Evolutionary conservation across 495 filamentous ascomycete species (phyloP), one percentile per base, ranked within the genome.

Genomic region (Lepidopterella palustris): DNA sequence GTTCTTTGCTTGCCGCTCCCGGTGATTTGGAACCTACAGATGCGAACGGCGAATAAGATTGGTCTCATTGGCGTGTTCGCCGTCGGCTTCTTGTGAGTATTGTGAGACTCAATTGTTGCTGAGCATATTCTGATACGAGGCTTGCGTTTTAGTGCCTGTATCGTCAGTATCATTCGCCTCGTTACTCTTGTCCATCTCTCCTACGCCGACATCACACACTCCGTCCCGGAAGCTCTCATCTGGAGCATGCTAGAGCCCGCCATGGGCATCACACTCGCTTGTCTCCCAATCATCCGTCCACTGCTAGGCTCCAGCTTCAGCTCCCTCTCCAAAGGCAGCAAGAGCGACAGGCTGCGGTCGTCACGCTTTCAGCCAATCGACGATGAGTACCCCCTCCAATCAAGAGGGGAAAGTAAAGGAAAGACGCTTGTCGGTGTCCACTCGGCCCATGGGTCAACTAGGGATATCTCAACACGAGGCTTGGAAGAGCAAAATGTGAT

Each of bases 231-330:
- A 47, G 8, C 50, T 1, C 26, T 59, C 1, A 15, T 61, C n/a
- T 65, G 58, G 62, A 58, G 29, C 21, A 61, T 65, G 26, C 21
- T 40, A 5, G 59, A 61, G 32, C 62, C 62, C 11, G 58, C 58
- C 13, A 23, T 61, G 20, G 58, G 62, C 13, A 55, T 65, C 13
- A 48, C 55, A 4, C 40, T 61, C 11, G 62, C 62, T 8, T 65
- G 58, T 20, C 52, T 59, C 4, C 62, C 62, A 4, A 28, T 65
- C 20, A 25, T 58, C 8, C 58, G 62, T 0, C 62, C 58, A 20
- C 29, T 60, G 5, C 53, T 62, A 18, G 42, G 40, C 2, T 26
- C 13, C n/a, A n/a, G n/a, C n/a, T n/a, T n/a, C n/a, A n/a, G n/a
- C n/a, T n/a, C n/a, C n/a, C n/a, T n/a, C n/a, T n/a, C n/a, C n/a